These are phyloP conservation scores for Phytophthora nicotianae DNA, from an alignment of 352 stramenopile genomes.

Conservation along the genomic window DNA sequence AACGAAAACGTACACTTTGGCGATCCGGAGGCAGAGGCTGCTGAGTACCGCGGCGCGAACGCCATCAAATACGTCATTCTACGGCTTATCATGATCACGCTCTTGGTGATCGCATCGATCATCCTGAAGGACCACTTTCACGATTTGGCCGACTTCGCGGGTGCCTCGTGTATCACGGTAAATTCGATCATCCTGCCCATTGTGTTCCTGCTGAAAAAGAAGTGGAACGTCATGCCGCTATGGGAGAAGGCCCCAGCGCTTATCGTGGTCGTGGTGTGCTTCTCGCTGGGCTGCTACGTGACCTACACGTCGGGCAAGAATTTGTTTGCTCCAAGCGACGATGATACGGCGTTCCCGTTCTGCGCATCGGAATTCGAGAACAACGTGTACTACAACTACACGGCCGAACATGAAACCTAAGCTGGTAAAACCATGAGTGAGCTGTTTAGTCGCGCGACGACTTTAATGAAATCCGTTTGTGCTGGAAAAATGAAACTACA, in stretches of 20 bases:
- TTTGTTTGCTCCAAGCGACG: slow-evolving; percentile 28
- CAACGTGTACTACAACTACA: slow-evolving; percentile 50
- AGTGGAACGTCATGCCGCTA: slow-evolving; percentile 30
- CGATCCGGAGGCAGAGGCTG: slow-evolving; percentile 19
- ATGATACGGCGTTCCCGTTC: slow-evolving; percentile 38
- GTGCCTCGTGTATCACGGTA: slow-evolving; percentile 47
- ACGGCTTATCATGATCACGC: slow-evolving; percentile 37
- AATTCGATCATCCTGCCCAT: slow-evolving; percentile 57
- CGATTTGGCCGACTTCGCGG: slow-evolving; percentile 48
- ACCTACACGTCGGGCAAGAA: slow-evolving; percentile 25
- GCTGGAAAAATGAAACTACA: too few species aligned
- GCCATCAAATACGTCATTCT: slow-evolving; percentile 46
- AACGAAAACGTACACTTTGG: slow-evolving; percentile 35
- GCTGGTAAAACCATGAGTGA: too few species aligned
- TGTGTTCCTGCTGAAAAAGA: slow-evolving; percentile 45
- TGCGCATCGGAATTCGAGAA: slow-evolving; percentile 42
- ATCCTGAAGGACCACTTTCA: slow-evolving; percentile 52
- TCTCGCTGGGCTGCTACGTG: slow-evolving; percentile 26
- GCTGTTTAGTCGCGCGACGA: too few species aligned
- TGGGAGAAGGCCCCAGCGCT: slow-evolving; percentile 34
- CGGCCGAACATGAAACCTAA: slow-evolving; percentile 34
- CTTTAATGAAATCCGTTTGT: too few species aligned
- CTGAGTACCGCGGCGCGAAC: slow-evolving; percentile 44
- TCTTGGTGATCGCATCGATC: slow-evolving; percentile 44
- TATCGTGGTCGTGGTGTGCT: slow-evolving; percentile 33